Percentiles rank a stretch among this genome's conserved stretches.
Evolutionary conservation across 2,329 filamentous ascomycete genomes (phyloP).

Genomic region (Diaporthe sp.): DNA sequence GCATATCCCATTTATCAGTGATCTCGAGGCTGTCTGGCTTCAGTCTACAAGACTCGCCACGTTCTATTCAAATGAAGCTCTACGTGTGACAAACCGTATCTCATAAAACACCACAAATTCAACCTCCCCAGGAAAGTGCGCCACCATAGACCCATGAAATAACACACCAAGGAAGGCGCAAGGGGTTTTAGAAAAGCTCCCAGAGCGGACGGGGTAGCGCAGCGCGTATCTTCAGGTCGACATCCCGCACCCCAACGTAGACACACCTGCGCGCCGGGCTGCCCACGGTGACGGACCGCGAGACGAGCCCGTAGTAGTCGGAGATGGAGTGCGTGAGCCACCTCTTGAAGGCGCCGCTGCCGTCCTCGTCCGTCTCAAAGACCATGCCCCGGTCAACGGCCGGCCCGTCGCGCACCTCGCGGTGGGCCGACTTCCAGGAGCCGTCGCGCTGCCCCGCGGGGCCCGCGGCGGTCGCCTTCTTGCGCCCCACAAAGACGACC

Average conservation of each 20-base stretch:
- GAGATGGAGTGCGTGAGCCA: constrained; percentile 96
- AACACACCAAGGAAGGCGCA: neutral
- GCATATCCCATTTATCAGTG: neutral
- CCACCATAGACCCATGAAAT: neutral
- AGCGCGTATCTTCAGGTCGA: constrained; percentile 48
- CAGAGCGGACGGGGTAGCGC: constrained; percentile 73
- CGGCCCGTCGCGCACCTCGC: constrained; percentile 71
- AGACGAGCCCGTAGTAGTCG: constrained; percentile 90
- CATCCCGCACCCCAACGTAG: constrained; percentile 78
- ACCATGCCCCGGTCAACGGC: constrained; percentile 74
- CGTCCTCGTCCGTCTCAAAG: constrained; percentile 85
- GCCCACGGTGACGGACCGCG: constrained; percentile 82
- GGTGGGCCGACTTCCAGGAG: constrained; percentile 64
- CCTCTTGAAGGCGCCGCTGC: constrained; percentile 85
- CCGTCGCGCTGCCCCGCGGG: constrained; percentile 48
- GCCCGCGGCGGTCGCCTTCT: constrained; percentile 64
- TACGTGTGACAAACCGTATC: constrained; percentile 15
- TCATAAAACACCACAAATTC: neutral
- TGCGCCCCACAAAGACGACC: constrained; percentile 87
- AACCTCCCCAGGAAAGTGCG: neutral
- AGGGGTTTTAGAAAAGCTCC: constrained; percentile 65
- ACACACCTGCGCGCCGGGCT: constrained; percentile 82
- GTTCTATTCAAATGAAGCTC: constrained; percentile 9
- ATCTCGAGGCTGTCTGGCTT: neutral
- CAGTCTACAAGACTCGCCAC: constrained; percentile 8